Percentiles rank a stretch among this genome's conserved stretches.
Conservation (phyloP, 208 protist genomes). For the Vickermania spadyakhi region DNA sequence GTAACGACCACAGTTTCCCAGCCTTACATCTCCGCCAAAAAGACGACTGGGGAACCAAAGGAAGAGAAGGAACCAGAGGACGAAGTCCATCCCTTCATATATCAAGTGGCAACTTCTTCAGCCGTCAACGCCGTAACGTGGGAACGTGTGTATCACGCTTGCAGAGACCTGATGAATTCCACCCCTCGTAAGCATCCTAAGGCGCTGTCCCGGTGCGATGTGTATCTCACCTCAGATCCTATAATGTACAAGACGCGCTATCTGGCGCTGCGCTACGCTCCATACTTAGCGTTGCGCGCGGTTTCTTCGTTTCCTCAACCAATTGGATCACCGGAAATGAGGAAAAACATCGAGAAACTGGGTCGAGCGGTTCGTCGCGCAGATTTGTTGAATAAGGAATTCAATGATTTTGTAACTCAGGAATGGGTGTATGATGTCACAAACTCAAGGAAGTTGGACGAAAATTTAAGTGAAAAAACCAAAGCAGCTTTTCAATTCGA, state of each 20-base stretch:
- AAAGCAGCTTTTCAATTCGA: constrained; percentile 40
- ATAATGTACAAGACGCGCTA: constrained; percentile 36
- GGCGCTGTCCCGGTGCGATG: constrained; percentile 16
- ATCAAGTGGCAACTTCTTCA: constrained; percentile 46
- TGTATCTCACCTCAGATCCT: constrained; percentile 27
- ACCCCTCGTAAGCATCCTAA: constrained; percentile 37
- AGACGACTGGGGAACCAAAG: background rate
- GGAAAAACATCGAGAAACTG: constrained; percentile 27
- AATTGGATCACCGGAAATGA: constrained; percentile 36
- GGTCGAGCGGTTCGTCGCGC: constrained; percentile 45
- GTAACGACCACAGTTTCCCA: background rate
- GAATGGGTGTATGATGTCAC: constrained; percentile 49
- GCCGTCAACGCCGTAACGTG: constrained; percentile 44
- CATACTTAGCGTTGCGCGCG: constrained; percentile 32
- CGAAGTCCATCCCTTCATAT: constrained; percentile 28
- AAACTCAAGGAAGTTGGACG: constrained; percentile 37
- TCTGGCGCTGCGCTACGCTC: constrained; percentile 40
- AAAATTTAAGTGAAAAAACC: constrained; percentile 30
- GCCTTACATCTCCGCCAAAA: background rate
- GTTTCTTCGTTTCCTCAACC: constrained; percentile 37
- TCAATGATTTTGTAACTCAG: constrained; percentile 40
- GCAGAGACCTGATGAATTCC: constrained; percentile 24
- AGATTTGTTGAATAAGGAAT: constrained; percentile 48
- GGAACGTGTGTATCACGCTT: constrained; percentile 18
- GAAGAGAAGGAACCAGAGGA: background rate